phyloP scores from a whole-genome alignment of 495 filamentous ascomycete genomes.

The Penicillium nucicola region DNA sequence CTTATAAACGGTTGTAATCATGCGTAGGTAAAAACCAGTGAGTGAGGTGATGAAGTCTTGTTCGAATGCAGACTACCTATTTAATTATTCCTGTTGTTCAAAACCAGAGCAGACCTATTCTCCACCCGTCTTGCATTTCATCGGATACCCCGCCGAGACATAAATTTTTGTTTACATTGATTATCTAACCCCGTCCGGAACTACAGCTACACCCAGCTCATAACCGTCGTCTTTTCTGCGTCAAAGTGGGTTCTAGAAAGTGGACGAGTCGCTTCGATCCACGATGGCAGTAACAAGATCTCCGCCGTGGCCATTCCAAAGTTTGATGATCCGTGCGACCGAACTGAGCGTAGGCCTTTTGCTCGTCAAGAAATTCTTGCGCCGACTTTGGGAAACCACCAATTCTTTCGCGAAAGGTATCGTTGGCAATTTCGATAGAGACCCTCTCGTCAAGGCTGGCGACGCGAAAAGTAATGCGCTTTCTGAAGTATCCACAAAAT shows the following conservation, averaged over 20 bases:
- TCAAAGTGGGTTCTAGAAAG: not conserved
- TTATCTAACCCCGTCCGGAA: too few relatives aligned
- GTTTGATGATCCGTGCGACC: not conserved
- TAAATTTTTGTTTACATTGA: too few relatives aligned
- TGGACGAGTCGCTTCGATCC: not conserved
- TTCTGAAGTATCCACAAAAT: too few relatives aligned
- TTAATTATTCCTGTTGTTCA: too few relatives aligned
- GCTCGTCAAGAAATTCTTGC: not conserved
- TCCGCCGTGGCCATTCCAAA: not conserved
- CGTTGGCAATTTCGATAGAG: not conserved
- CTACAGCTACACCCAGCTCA: not conserved
- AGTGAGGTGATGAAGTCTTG: too few relatives aligned
- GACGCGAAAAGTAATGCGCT: too few relatives aligned
- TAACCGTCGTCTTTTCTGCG: not conserved
- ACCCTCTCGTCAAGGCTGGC: not conserved
- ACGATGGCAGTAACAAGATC: not conserved
- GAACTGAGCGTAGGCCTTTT: not conserved
- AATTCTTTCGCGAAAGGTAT: not conserved
- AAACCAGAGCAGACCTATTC: too few relatives aligned
- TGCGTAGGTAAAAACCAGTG: too few relatives aligned
- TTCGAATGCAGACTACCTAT: too few relatives aligned
- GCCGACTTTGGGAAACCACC: not conserved
- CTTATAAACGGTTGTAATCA: too few relatives aligned
- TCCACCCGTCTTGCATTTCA: too few relatives aligned
- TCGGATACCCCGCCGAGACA: too few relatives aligned